Evolutionary conservation across 805 yeast genomes (phyloP), one percentile per base, ranked within the genome.

Genomic region (Tetrapisispora phaffii): DNA sequence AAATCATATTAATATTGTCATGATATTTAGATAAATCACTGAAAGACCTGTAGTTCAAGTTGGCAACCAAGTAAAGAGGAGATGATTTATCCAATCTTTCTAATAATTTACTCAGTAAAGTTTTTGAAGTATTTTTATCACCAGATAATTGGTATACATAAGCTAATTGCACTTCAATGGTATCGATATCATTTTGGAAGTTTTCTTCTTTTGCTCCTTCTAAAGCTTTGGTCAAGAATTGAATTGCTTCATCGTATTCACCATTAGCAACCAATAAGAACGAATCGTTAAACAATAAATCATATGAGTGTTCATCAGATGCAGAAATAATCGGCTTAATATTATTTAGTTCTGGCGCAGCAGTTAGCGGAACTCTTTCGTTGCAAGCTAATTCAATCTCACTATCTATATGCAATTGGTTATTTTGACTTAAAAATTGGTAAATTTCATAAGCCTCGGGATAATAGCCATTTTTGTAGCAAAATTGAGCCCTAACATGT

Each of bases 291-390:
- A 82, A 81, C 17, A 76, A 55, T 37, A 75, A 65, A 60, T 84
- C 94, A 57, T 82, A 80, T 2, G 78, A 72, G 16, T 56, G 62
- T 12, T 54, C 54, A 34, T 44, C 46, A 4, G 48, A 45, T 13
- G 57, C 40, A 6, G 61, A 52, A 12, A 51, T 34, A 8, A 52
- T 33, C 15, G 51, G 44, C 2, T 19, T 32, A 2, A 3, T 16
- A 7, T 34, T 32, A 20, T 24, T 36, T 28, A 47, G 51, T 12
- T 52, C 49, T 19, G 62, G 58, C 7, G 50, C 52, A 17, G 77
- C 84, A 19, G 83, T 75, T 21, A 79, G 62, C 12, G 79, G 77
- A 2, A 89, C 87, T 47, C 81, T 71, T 60, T 82, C 84, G 56
- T 84, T 84, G 47, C 83, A 79, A 26, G 75, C 65, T 46, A 84